Evolutionary conservation across 2,329 filamentous ascomycete genomes (phyloP), one percentile per base, ranked within the genome.

Genomic region (Talaromyces sp.): DNA sequence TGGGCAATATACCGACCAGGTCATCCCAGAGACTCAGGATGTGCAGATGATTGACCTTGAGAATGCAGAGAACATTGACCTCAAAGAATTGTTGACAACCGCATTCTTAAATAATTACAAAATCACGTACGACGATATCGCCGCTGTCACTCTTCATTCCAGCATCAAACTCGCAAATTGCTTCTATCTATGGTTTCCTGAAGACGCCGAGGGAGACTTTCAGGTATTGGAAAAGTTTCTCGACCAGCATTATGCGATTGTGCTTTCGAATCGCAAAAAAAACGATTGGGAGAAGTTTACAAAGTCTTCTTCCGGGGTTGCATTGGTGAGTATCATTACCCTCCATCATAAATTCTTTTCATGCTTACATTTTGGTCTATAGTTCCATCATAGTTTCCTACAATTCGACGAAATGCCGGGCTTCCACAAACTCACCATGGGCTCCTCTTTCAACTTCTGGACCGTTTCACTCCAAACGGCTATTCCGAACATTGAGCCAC

Each of bases 321-420:
- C 75, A n/a, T 65, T 80, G 68, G 78, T 80, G 72, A 66, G 75
- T 71, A n/a, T 25, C 31, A n/a, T 13, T 19, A 31, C 45, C n/a
- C 29, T 25, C 25, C 7, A 5, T 3, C 25, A 3, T 47, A 7
- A 47, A 3, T 7, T 25, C 13, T 36, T 22, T 49, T 38, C 8
- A 56, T 51, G 5, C 27, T 47, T 19, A 49, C 49, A 31, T 22
- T 43, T 27, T 22, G 22, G n/a, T 45, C 19, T 17, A 43, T 58
- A 74, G 78, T 77, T 79, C 51, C 78, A 81, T 64, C 74, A 78
- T 56, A 73, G 70, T 13, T 79, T 76, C 60, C 58, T 68, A 1
- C 62, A 69, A 13, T 77, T 75, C 53, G 67, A 76, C 29, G 65
- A 65, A 4, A 65, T 80, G 17, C 72, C 70, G 3, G 70, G 69